Evolutionary conservation across 768 basidiomycete genomes (phyloP), one percentile per base, ranked within the genome.

Genomic region (Neoboletus subvelutipes): DNA sequence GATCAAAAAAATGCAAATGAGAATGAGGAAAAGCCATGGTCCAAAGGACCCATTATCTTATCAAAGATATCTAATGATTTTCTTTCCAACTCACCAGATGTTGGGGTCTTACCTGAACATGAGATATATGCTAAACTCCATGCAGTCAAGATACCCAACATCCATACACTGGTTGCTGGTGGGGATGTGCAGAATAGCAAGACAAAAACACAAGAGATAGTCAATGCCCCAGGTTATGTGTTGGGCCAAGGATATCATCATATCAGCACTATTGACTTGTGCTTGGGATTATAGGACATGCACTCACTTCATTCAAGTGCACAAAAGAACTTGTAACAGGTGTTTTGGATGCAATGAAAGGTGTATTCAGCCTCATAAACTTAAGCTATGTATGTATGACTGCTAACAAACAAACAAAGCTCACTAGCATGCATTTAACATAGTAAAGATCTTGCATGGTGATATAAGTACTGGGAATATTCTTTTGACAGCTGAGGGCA

Each of bases 391-490:
- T n/a, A 28, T 8, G 2, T 9, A 11, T 1, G 17, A 12, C 18
- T 2, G 18, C 20, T 42, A 8, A 52, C 10, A 24, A 17, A 18
- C 52, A 50, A 13, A 15, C 11, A n/a, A 24, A 70, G 70, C 64
- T 13, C 67, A 69, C 28, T 20, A 57, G 37, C 58, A 61, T 9
- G 69, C 69, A 7, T 69, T 49, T 39, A 48, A 50, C 5, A 47
- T 52, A 7, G 50, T 58, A 13, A 49, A 45, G 10, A 52, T 64
- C 24, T 54, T 70, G 33, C 69, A 73, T 48, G 60, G 69, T 5
- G 70, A 71, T 33, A 60, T 67, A 18, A 71, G 68, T 40, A 29
- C 22, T 0, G 56, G 59, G 1, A 54, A 26, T 22, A 26, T 45
- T 18, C 24, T 45, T n/a, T 13, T n/a, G 18, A 45, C 45, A 1